These are phyloP conservation scores for Tephrocybe sp. DNA, from an alignment of 768 basidiomycete species.

Conservation along the genomic window DNA sequence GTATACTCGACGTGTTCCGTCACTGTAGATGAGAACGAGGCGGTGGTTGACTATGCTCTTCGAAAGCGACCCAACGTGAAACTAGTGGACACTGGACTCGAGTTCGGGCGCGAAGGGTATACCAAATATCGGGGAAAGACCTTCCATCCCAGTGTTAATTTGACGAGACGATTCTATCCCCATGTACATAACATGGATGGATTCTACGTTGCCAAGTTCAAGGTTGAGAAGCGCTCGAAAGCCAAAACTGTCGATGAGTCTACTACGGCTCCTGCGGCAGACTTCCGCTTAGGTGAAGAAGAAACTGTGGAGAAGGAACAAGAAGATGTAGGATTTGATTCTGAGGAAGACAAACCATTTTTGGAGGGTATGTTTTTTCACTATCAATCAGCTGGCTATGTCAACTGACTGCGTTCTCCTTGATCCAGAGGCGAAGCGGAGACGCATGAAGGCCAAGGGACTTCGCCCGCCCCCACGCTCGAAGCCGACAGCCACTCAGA, in stretches of 20 bases:
- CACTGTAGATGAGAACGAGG: slow-evolving; percentile 97
- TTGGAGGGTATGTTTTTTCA: slow-evolving; percentile 65
- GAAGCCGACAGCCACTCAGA: slow-evolving; percentile 19
- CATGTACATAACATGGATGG: slow-evolving; percentile 99
- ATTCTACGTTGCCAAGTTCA: slow-evolving; percentile 98
- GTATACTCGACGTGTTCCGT: slow-evolving; percentile 99
- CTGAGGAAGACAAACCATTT: slow-evolving; percentile 71
- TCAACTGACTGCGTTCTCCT: slow-evolving; percentile 9
- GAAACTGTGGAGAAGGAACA: slow-evolving; percentile 25
- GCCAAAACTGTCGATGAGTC: slow-evolving; percentile 26
- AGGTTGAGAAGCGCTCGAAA: slow-evolving; percentile 80
- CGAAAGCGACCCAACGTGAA: slow-evolving; percentile 91
- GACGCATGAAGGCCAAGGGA: slow-evolving; percentile 73
- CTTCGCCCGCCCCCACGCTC: slow-evolving; percentile 60
- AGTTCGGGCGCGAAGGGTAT: slow-evolving; percentile 92
- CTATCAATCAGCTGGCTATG: slow-evolving; percentile 12
- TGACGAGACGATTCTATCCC: slow-evolving; percentile 91
- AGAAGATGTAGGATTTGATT: slow-evolving; percentile 62
- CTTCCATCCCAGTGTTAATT: slow-evolving; percentile 72
- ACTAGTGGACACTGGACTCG: slow-evolving; percentile 89
- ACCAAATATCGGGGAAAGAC: slow-evolving; percentile 87
- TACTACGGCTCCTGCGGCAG: slow-evolving; percentile 16
- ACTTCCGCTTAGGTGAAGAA: slow-evolving; percentile 24
- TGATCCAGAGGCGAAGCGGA: slow-evolving; percentile 64
- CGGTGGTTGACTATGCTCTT: slow-evolving; percentile 96